Conservation (phyloP, 2,329 filamentous ascomycete genomes). For the Microdochium nivale region DNA sequence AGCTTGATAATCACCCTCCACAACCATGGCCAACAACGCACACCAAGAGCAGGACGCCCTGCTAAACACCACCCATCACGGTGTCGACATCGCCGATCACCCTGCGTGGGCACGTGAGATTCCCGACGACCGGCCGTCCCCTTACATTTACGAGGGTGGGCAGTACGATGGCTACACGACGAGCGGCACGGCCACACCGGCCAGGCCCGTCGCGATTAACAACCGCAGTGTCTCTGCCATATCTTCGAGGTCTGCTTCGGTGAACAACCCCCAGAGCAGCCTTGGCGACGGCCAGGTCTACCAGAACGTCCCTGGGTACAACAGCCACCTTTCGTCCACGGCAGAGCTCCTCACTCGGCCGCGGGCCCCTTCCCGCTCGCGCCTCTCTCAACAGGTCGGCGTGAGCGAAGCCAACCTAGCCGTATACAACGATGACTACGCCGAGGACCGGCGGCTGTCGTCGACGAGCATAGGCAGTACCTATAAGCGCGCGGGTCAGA, state of each 20-base stretch:
- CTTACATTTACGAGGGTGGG: background rate
- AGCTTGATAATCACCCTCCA: background rate
- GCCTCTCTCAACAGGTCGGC: constrained; percentile 9
- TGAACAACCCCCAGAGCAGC: background rate
- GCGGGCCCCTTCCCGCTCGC: background rate
- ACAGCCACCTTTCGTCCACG: background rate
- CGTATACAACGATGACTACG: constrained; percentile 22
- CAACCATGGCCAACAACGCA: background rate
- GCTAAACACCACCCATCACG: background rate
- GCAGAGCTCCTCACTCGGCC: background rate
- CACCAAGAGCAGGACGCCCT: background rate
- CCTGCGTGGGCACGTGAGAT: background rate
- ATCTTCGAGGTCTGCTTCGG: background rate
- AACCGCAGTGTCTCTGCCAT: background rate
- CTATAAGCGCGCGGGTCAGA: constrained; percentile 18
- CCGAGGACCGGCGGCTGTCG: constrained; percentile 14
- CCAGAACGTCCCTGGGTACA: background rate
- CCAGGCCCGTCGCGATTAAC: background rate
- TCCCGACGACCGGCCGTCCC: background rate
- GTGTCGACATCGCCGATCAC: background rate
- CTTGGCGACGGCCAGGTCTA: background rate
- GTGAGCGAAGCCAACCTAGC: constrained; percentile 33
- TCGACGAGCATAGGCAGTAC: constrained; percentile 21
- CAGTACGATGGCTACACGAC: background rate
- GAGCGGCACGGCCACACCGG: background rate